Conservation (phyloP, 257 asterid species). For the Solanum virginianum region DNA sequence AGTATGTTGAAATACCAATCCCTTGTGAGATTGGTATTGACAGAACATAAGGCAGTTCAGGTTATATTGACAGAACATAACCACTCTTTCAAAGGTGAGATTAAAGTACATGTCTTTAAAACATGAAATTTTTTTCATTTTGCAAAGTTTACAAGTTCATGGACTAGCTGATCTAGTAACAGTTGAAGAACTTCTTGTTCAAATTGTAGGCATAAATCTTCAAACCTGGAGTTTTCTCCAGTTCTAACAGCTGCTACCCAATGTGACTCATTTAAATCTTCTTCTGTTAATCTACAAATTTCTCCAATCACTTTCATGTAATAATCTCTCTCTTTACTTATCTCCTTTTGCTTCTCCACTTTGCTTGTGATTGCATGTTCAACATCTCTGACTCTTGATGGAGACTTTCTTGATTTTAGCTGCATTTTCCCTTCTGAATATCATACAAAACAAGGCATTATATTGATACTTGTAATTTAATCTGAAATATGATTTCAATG, state of each 20-base stretch:
- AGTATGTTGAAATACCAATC: not conserved
- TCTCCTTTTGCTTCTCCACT: not conserved
- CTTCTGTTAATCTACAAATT: conserved; percentile 22
- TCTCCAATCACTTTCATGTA: conserved; percentile 15
- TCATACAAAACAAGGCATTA: not conserved
- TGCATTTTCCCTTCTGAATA: not conserved
- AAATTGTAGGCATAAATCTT: conserved; percentile 20
- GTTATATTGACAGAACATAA: too few species aligned
- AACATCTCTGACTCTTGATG: not conserved
- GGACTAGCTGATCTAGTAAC: conserved; percentile 24
- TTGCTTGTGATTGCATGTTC: not conserved
- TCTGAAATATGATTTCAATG: not conserved
- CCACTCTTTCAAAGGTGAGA: too few species aligned
- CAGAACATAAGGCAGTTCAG: not conserved
- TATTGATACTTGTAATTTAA: not conserved
- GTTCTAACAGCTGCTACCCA: conserved; percentile 5
- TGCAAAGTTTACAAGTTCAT: conserved; percentile 13
- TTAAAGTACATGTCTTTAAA: not conserved
- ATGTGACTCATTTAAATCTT: conserved; percentile 10
- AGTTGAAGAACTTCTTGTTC: conserved; percentile 31
- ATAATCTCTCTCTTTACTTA: conserved; percentile 5
- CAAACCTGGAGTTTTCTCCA: conserved; percentile 6
- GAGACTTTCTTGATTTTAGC: not conserved
- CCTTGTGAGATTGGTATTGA: too few species aligned
- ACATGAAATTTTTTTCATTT: not conserved